Conservation (phyloP, 73 alveolate genomes). For the Paramecium caudatum region DNA sequence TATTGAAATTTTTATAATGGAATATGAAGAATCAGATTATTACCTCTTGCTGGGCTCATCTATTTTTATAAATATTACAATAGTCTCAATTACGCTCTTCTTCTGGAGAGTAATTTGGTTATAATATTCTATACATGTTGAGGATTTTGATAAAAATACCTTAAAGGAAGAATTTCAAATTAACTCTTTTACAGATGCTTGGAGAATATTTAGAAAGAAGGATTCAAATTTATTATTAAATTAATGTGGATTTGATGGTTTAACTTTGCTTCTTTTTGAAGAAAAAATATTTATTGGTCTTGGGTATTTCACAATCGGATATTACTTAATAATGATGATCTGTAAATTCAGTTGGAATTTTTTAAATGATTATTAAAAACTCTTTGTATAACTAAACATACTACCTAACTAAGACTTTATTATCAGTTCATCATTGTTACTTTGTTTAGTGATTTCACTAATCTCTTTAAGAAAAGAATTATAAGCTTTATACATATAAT, state of each 20-base stretch:
- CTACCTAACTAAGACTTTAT: conserved; percentile 44
- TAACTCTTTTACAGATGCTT: conserved; percentile 19
- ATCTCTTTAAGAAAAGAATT: conserved; percentile 1
- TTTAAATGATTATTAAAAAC: conserved; percentile 48
- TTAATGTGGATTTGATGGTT: conserved; percentile 33
- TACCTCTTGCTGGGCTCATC: conserved; percentile 19
- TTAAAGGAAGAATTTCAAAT: conserved; percentile 44
- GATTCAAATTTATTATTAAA: neutral
- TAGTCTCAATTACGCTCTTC: neutral
- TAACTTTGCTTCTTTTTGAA: conserved; percentile 3
- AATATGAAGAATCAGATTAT: conserved; percentile 39
- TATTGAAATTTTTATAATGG: conserved; percentile 28
- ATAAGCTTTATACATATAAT: neutral
- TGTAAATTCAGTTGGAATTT: conserved; percentile 19
- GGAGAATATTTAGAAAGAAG: neutral
- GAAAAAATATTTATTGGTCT: conserved; percentile 10
- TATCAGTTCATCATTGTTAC: neutral
- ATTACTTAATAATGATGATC: neutral
- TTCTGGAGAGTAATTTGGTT: conserved; percentile 40
- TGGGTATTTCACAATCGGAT: neutral
- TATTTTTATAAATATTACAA: neutral
- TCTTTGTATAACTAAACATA: conserved; percentile 28
- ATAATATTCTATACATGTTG: conserved; percentile 13
- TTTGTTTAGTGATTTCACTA: neutral
- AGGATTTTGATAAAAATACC: too few relatives aligned